Evolutionary conservation across 1,284 basidiomycete genomes (phyloP), one percentile per base, ranked within the genome.

Genomic region (Sporisorium exsertum): DNA sequence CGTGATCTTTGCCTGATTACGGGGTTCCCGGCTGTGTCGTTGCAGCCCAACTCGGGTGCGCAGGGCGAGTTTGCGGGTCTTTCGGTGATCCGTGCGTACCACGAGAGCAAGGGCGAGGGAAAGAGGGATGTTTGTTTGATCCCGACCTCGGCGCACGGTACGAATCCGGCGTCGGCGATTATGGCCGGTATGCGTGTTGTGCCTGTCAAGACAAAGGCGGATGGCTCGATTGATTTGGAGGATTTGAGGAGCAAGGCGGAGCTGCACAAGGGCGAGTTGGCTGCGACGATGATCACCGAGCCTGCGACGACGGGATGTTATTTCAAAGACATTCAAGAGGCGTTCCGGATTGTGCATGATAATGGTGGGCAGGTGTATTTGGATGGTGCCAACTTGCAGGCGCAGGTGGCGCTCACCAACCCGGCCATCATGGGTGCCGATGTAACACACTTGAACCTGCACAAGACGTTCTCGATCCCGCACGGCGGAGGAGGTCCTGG

Each of bases 181-280:
- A 96, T 99, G 95, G 94, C 96, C 53, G 96, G 96, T 40, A 89
- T 98, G 87, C 96, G 94, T 86, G 96, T 99, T 40, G 94, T 99
- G 2, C 88, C 96, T 24, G 91, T 99, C 85, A 97, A 97, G 88
- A 93, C 92, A 5, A 90, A 92, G 71, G 84, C 88, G 3, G 93
- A 97, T 83, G 96, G 96, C 42, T 94, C 91, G 79, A 90, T 98
- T 43, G 95, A 99, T 84, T 88, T 98, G 18, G 90, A 87, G 37
- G 96, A 99, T 86, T 89, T 99, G 59, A 89, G 89, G 81, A 88
- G 88, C 42, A 99, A 98, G 87, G 95, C 95, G 1, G 91, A 92
- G 86, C 91, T 93, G 87, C 91, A 99, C 88, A 94, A 92, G 87
- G 91, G 96, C 80, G 91, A 93, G 71, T 89, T 99, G 32, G 95